Evolutionary conservation across 208 protist genomes (phyloP).

Genomic region (Trichomonas tenax): DNA sequence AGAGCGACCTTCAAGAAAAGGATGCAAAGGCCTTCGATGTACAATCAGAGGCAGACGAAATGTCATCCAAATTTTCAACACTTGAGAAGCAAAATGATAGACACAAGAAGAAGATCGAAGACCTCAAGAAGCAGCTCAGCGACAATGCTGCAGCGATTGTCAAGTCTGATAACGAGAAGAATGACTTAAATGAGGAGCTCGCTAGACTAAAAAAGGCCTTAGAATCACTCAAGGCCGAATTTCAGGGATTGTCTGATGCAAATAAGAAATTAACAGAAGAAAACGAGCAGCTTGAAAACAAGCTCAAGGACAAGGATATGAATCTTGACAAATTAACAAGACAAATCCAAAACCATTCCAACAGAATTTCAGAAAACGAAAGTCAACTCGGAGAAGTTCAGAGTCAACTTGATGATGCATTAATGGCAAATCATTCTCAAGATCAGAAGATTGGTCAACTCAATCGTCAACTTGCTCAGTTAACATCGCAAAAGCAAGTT

Average conservation of each 20-base stretch:
- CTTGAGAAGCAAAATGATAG: background rate
- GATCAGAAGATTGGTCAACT: background rate
- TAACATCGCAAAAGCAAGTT: background rate
- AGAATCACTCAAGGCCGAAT: background rate
- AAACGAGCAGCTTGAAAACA: background rate
- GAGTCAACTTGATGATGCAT: background rate
- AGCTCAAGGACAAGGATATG: background rate
- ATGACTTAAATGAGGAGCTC: background rate
- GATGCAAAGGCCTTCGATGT: background rate
- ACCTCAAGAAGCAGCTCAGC: background rate
- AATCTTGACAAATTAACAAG: background rate
- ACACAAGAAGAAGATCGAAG: background rate
- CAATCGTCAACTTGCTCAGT: background rate
- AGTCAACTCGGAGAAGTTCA: background rate
- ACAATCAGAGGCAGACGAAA: background rate
- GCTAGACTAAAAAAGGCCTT: background rate
- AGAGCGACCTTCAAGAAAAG: background rate
- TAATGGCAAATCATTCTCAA: background rate
- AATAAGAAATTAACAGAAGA: background rate
- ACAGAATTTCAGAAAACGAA: background rate
- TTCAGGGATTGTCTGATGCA: background rate
- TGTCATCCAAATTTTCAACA: background rate
- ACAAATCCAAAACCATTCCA: background rate
- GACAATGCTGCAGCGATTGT: background rate
- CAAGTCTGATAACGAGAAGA: background rate